phyloP scores from a whole-genome alignment of 2,329 filamentous ascomycete genomes.

The Calonectria pauciramosa region DNA sequence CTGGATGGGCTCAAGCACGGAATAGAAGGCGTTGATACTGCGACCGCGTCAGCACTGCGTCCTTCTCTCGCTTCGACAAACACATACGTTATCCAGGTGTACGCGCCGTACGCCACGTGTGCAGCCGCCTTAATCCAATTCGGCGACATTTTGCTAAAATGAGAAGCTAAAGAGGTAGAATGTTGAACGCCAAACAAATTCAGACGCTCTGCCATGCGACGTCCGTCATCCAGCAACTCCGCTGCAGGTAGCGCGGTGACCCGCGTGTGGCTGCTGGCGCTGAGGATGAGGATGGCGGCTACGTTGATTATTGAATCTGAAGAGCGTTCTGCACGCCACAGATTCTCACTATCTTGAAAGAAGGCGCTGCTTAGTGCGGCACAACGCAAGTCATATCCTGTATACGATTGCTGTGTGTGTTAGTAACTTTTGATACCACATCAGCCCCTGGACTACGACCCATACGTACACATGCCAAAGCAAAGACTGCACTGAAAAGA shows the following conservation, averaged over 20 bases:
- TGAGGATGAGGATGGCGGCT: conserved; percentile 33
- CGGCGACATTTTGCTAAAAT: not conserved
- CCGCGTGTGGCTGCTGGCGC: conserved; percentile 18
- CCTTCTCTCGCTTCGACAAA: not conserved
- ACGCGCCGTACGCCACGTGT: not conserved
- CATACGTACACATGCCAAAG: conserved; percentile 48
- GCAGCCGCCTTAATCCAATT: not conserved
- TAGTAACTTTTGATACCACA: not conserved
- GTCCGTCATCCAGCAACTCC: conserved; percentile 7
- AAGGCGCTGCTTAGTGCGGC: conserved; percentile 24
- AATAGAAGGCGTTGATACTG: not conserved
- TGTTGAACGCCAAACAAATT: conserved; percentile 6
- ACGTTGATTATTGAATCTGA: conserved; percentile 31
- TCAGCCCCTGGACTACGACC: not conserved
- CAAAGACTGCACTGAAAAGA: conserved; percentile 50
- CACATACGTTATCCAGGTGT: not conserved
- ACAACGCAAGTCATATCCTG: not conserved
- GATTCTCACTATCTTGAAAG: conserved; percentile 16
- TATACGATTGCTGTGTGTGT: conserved; percentile 7
- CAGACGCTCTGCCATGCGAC: conserved; percentile 22
- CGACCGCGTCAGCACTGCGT: not conserved
- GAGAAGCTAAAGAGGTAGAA: not conserved
- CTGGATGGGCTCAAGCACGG: not conserved
- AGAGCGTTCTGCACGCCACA: conserved; percentile 35
- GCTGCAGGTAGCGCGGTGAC: not conserved